Conservation (phyloP, 2,329 filamentous ascomycete species). For the Nemania serpens region DNA sequence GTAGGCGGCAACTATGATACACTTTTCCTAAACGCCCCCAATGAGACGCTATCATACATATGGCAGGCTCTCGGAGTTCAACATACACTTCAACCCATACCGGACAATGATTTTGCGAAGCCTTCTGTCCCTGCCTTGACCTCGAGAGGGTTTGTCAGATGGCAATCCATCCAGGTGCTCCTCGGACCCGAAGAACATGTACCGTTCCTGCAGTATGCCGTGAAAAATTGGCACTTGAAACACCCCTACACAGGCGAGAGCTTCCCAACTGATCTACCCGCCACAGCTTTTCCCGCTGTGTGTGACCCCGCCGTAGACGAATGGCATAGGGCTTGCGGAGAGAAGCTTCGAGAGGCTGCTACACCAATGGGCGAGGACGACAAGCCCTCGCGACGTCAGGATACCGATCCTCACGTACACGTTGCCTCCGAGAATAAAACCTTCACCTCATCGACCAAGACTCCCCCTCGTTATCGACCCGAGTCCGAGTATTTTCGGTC, state of each 20-base stretch:
- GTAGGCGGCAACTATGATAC: conserved; percentile 78
- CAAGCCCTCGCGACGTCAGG: conserved; percentile 27
- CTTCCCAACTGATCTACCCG: conserved; percentile 65
- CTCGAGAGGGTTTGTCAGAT: conserved; percentile 82
- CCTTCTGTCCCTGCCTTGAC: conserved; percentile 85
- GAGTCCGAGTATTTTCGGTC: conserved; percentile 45
- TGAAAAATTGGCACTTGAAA: conserved; percentile 75
- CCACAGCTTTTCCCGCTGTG: conserved; percentile 68
- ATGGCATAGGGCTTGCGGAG: conserved; percentile 83
- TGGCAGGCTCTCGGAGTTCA: conserved; percentile 91
- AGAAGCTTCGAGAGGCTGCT: conserved; percentile 68
- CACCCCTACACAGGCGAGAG: conserved; percentile 73
- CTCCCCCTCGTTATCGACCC: conserved; percentile 35
- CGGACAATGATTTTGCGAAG: conserved; percentile 70
- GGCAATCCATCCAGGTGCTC: conserved; percentile 90
- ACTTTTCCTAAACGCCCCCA: conserved; percentile 77
- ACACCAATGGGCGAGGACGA: conserved; percentile 44
- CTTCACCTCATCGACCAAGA: conserved; percentile 32
- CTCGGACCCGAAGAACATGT: conserved; percentile 88
- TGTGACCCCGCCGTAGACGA: conserved; percentile 80
- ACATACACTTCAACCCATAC: conserved; percentile 76
- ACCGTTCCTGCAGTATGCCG: conserved; percentile 78
- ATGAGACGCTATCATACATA: conserved; percentile 82
- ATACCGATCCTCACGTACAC: conserved; percentile 38
- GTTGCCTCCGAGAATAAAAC: conserved; percentile 39